phyloP scores from a whole-genome alignment of 2,329 filamentous ascomycete species.

The Neofusicoccum kwambonambiense region DNA sequence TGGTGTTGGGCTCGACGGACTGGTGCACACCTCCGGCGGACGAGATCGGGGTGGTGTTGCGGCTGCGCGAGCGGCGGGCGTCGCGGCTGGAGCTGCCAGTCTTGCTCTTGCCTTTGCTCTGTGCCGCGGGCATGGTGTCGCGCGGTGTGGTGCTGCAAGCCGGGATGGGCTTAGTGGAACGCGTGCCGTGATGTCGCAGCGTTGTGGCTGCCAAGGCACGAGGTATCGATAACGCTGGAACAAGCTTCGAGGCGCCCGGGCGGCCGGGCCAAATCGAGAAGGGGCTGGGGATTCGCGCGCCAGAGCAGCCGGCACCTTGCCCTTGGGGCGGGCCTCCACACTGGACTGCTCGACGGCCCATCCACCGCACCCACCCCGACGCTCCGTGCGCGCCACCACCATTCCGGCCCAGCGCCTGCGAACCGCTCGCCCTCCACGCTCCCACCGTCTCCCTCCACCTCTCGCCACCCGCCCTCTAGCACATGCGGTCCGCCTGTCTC shows the following conservation, averaged over 20 bases:
- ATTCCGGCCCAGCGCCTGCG: background rate
- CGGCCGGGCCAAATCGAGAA: background rate
- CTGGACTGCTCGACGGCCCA: background rate
- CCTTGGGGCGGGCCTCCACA: background rate
- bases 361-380: slow-evolving; percentile 9
- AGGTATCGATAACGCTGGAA: slow-evolving; percentile 7
- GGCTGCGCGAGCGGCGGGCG: slow-evolving; percentile 64
- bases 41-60: slow-evolving; percentile 73
- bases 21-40: slow-evolving; percentile 47
- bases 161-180: slow-evolving; percentile 19
- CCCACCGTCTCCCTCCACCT: background rate
- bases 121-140: slow-evolving; percentile 34
- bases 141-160: slow-evolving; percentile 17
- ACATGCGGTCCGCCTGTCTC: background rate
- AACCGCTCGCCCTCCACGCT: background rate
- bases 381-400: slow-evolving; percentile 10
- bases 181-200: slow-evolving; percentile 15
- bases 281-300: slow-evolving; percentile 13
- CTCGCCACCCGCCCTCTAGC: background rate
- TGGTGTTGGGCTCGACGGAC: slow-evolving; percentile 38
- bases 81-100: slow-evolving; percentile 26
- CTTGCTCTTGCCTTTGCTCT: slow-evolving; percentile 55
- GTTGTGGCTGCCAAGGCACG: slow-evolving; percentile 11
- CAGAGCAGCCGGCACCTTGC: background rate
- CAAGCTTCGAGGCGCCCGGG: slow-evolving; percentile 6